Base-by-base conservation (phyloP, 306 rosid species). In the Vigna trinervia region DNA sequence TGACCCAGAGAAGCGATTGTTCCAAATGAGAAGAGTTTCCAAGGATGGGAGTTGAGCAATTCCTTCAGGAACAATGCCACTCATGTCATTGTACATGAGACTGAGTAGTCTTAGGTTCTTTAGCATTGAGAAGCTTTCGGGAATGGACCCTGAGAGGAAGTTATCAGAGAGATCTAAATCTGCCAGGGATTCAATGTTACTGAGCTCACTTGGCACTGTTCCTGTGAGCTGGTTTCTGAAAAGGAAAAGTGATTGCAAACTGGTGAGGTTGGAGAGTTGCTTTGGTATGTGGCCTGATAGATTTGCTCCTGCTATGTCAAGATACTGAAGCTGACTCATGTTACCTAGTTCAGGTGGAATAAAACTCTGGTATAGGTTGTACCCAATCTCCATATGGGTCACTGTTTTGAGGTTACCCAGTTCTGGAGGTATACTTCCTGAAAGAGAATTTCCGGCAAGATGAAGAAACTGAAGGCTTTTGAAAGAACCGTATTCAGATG, bases 321-420 rank as follows among this genome's bases (percentile, higher is more conserved):
- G 97, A 87, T 89, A 90, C 81, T 76, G 92, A 81, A 95, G 96
- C 53, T 75, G 78, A 45, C 88, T 89, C 97, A 95, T 88, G 73
- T 90, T 88, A 12, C 98, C 97, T 6, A 95, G 66, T 43, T 92
- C 83, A 70, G 88, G 73, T 38, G 98, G 97, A 45, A 95, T 88
- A 23, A 71, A 61, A 72, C 97, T 95, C 5, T 86, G 84, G 71
- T 84, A 92, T 38, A 71, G 69, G 59, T 95, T 92, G 79, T 92
- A 95, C 34, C 98, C 98, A 77, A 95, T 92, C 84, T 90, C 98
- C 93, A 95, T 90, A 30, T 90, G 97, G 22, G 91, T 95, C 39
- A 92, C 86, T 39, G 97, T 92, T 84, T 88, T 86, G 74, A 95
- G 97, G 72, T 92, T 87, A 12, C 98, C 97, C 58, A 95, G 78